These are phyloP conservation scores for Leccinum griseonigrum DNA, from an alignment of 1,284 basidiomycete species.

Conservation along the genomic window DNA sequence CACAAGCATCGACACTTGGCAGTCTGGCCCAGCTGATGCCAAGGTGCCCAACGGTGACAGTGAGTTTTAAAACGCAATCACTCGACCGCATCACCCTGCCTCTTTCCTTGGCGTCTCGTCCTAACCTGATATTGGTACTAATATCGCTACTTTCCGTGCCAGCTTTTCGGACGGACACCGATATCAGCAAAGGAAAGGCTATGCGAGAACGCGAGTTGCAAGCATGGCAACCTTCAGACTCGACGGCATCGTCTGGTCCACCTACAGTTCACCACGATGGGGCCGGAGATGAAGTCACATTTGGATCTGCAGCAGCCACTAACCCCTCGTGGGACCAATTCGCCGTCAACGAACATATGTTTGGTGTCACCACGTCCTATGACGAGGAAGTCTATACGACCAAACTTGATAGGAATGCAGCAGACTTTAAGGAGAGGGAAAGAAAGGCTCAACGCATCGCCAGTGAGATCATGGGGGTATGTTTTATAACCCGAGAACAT, in stretches of 20 bases:
- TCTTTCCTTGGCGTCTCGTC: not conserved
- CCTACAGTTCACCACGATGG: conserved; percentile 21
- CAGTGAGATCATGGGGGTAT: conserved; percentile 83
- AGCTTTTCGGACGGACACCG: conserved; percentile 89
- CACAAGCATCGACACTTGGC: conserved; percentile 68
- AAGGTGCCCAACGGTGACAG: conserved; percentile 65
- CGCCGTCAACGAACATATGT: conserved; percentile 88
- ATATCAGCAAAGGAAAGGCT: conserved; percentile 67
- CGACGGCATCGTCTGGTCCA: conserved; percentile 19
- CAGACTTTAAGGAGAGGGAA: conserved; percentile 89
- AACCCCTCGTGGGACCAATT: conserved; percentile 91
- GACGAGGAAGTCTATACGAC: conserved; percentile 97
- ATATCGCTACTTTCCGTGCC: conserved; percentile 15
- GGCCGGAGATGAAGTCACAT: conserved; percentile 63
- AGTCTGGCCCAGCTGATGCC: conserved; percentile 70
- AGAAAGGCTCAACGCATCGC: conserved; percentile 86
- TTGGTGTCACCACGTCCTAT: conserved; percentile 90
- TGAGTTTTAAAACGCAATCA: conserved; percentile 34
- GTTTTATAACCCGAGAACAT: conserved; percentile 29
- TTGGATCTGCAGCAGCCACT: conserved; percentile 50
- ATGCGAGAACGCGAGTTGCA: conserved; percentile 79
- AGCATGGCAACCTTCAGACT: conserved; percentile 64
- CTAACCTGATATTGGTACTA: conserved; percentile 7
- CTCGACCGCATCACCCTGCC: not conserved
- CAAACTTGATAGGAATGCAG: conserved; percentile 80